Evolutionary conservation across 805 yeast genomes (phyloP).

Genomic region (Yarrowia yakushimensis): DNA sequence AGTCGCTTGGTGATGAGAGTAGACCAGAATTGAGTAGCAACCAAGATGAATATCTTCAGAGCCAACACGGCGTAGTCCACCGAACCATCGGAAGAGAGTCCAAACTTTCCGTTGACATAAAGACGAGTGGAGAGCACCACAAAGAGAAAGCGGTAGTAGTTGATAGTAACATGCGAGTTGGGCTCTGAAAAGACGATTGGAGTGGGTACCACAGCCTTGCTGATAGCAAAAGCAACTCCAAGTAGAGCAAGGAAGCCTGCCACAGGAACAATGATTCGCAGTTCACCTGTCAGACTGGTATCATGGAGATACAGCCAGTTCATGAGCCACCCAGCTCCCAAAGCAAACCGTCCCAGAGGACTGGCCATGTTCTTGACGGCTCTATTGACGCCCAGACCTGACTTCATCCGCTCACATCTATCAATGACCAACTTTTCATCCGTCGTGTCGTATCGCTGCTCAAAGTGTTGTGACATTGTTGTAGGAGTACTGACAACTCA

Average conservation of each 20-base stretch:
- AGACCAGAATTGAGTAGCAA: background rate
- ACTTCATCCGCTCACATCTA: slow-evolving; percentile 7
- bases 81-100: background rate
- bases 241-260: background rate
- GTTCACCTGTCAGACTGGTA: background rate
- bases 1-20: background rate
- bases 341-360: background rate
- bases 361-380: slow-evolving; percentile 15
- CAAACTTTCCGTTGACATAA: background rate
- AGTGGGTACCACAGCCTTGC: background rate
- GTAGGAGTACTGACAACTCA: too few species aligned
- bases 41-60: background rate
- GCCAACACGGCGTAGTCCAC: background rate
- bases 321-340: slow-evolving; percentile 10
- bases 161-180: slow-evolving; percentile 5
- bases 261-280: background rate
- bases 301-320: slow-evolving; percentile 12
- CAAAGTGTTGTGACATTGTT: background rate
- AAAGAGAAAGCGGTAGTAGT: background rate
- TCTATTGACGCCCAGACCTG: slow-evolving; percentile 11
- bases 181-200: slow-evolving; percentile 4
- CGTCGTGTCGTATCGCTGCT: background rate
- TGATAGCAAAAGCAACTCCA: background rate
- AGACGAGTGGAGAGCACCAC: background rate
- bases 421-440: background rate